Evolutionary conservation across 2,329 filamentous ascomycete species (phyloP).

Genomic region (Diplodia intermedia): DNA sequence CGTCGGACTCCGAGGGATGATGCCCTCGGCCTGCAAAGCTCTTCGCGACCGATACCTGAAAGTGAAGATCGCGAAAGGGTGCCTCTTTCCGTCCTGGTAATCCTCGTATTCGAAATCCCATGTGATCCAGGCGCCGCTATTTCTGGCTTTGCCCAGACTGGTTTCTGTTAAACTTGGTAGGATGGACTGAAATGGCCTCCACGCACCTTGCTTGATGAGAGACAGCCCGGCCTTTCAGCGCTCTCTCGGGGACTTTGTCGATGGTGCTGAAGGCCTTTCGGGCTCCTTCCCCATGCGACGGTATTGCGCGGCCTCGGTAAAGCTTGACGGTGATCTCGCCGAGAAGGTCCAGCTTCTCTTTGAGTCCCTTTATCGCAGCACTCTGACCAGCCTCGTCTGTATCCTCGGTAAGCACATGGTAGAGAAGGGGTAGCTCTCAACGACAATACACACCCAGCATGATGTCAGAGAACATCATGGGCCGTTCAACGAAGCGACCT

Average conservation of each 20-base stretch:
- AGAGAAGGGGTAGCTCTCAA: neutral
- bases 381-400: slow-evolving; percentile 25
- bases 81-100: slow-evolving; percentile 8
- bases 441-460: slow-evolving; percentile 5
- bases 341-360: slow-evolving; percentile 23
- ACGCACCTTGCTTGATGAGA: slow-evolving; percentile 37
- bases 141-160: slow-evolving; percentile 16
- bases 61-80: slow-evolving; percentile 39
- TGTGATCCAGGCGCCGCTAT: slow-evolving; percentile 18
- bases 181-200: neutral
- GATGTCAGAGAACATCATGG: slow-evolving; percentile 19
- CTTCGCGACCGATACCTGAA: slow-evolving; percentile 43
- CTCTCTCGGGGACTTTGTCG: slow-evolving; percentile 37
- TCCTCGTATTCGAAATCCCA: slow-evolving; percentile 25
- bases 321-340: slow-evolving; percentile 23
- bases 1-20: slow-evolving; percentile 43
- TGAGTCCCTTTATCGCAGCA: slow-evolving; percentile 13
- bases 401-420: neutral
- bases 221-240: slow-evolving; percentile 38
- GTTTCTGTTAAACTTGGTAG: neutral
- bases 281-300: slow-evolving; percentile 12
- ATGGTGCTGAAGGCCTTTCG: slow-evolving; percentile 20
- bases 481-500: slow-evolving; percentile 11
- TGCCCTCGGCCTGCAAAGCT: slow-evolving; percentile 42
- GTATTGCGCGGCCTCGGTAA: slow-evolving; percentile 12